Base-by-base conservation (phyloP, 352 stramenopile genomes). In the Pythium dissimile region DNA sequence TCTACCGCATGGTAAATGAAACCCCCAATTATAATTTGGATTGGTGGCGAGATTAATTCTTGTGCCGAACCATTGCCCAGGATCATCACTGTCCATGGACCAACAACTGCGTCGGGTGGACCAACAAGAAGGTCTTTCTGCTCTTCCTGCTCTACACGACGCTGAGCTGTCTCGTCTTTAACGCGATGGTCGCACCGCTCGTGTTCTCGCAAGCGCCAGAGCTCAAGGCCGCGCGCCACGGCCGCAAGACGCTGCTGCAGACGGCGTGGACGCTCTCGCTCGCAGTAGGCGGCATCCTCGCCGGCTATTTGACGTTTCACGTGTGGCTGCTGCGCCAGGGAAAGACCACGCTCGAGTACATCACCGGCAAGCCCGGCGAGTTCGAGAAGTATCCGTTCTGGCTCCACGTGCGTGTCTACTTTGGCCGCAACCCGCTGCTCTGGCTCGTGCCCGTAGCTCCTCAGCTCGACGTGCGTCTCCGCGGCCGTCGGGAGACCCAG, bases 71-170 rank as follows among this genome's bases (percentile, higher is more conserved):
- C n/a, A n/a, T n/a, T 15, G 5, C 15, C 7, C 34, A 79, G 71
- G 80, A 95, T 54, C 84, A 95, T 52, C 85, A 93, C 54, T 93
- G 84, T 44, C 83, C 85, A 50, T 95, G 83, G 85, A 91, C 75
- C 4, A 81, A 70, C 62, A 95, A 93, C 58, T 95, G 85, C 66
- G 79, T 95, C n/a, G 85, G 75, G 7, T 87, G 69, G 69, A 77
- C 67, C 64, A 95, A 91, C 67, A 92, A 95, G 54, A 93, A 91
- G 68, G 80, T 71, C 66, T 92, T 92, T 49, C 31, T 92, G 57
- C 77, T 92, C 38, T 92, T 92, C 54, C 59, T 92, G 18, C 13
- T 87, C 1, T 92, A 93, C 70, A 88, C 85, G 51, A 72, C 81
- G 4, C 28, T 83, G 21, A 87, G 80, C 51, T 89, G 77, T 32